Evolutionary conservation across 2,329 filamentous ascomycete species (phyloP).

Genomic region (Penicillium oxalicum): DNA sequence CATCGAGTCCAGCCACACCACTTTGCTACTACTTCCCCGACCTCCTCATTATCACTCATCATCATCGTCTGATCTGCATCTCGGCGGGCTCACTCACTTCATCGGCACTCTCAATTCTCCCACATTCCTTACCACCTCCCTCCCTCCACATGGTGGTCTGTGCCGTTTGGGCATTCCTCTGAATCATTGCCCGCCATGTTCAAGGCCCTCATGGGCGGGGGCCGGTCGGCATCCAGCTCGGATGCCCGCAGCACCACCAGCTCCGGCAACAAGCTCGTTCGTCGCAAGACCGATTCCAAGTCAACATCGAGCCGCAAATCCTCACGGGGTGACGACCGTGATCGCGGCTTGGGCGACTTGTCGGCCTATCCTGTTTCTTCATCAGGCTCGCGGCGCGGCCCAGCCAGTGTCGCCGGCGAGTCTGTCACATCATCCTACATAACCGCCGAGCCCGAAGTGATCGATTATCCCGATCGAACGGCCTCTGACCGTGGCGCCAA

Average conservation of each 20-base stretch:
- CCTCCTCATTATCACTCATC: constrained; percentile 5
- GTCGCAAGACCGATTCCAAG: constrained; percentile 30
- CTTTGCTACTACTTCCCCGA: neutral
- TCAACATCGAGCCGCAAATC: constrained; percentile 36
- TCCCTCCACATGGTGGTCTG: constrained; percentile 25
- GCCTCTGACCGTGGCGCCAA: constrained; percentile 26
- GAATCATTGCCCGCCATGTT: constrained; percentile 34
- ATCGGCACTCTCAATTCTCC: neutral
- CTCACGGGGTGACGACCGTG: constrained; percentile 44
- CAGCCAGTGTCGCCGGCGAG: constrained; percentile 25
- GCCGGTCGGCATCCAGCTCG: constrained; percentile 30
- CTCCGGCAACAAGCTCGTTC: constrained; percentile 29
- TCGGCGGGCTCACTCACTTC: constrained; percentile 5
- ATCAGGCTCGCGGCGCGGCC: constrained; percentile 23
- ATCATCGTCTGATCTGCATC: constrained; percentile 3
- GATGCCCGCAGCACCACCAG: constrained; percentile 26
- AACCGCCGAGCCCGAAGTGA: constrained; percentile 33
- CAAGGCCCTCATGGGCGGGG: constrained; percentile 35
- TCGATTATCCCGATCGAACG: constrained; percentile 24
- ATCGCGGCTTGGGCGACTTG: constrained; percentile 35
- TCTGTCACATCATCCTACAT: constrained; percentile 35
- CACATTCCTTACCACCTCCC: constrained; percentile 11
- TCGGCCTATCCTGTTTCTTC: constrained; percentile 22
- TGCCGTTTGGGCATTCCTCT: constrained; percentile 18
- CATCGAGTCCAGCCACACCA: neutral